phyloP scores from a whole-genome alignment of 163 green algal genomes.

The Smithsoniella earleae region DNA sequence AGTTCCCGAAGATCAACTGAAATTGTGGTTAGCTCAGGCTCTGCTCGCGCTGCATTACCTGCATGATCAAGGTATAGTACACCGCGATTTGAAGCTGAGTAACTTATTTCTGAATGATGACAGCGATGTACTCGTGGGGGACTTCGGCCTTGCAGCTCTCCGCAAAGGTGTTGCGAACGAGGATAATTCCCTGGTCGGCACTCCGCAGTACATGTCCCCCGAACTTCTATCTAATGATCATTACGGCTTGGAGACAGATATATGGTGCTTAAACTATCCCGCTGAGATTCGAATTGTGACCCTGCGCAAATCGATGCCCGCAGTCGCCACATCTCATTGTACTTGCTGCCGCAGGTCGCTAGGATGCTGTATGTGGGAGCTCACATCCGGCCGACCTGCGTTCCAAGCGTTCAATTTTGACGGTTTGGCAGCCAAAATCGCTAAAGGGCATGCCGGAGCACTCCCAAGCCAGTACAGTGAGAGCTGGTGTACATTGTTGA shows the following conservation, averaged over 20 bases:
- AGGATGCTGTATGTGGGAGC: constrained; percentile 64
- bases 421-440: constrained; percentile 43
- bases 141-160: constrained; percentile 61
- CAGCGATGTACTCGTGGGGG: constrained; percentile 44
- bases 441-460: not conserved
- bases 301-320: no score
- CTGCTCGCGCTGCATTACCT: constrained; percentile 59
- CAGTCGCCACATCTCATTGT: no score
- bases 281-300: not conserved
- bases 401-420: constrained; percentile 64
- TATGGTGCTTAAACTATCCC: constrained; percentile 41
- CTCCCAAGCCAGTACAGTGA: not conserved
- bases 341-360: constrained; percentile 43
- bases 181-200: constrained; percentile 54
- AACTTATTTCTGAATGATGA: constrained; percentile 59
- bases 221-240: constrained; percentile 52
- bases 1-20: constrained; percentile 47
- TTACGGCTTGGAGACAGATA: constrained; percentile 55
- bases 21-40: constrained; percentile 52
- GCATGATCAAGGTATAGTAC: constrained; percentile 48
- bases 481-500: not conserved
- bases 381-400: constrained; percentile 48
- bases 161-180: constrained; percentile 33
- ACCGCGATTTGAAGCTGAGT: constrained; percentile 38
- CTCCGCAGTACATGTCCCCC: constrained; percentile 68